These are phyloP conservation scores for Cadophora gregata DNA, from an alignment of 2,329 filamentous ascomycete genomes.

Conservation along the genomic window DNA sequence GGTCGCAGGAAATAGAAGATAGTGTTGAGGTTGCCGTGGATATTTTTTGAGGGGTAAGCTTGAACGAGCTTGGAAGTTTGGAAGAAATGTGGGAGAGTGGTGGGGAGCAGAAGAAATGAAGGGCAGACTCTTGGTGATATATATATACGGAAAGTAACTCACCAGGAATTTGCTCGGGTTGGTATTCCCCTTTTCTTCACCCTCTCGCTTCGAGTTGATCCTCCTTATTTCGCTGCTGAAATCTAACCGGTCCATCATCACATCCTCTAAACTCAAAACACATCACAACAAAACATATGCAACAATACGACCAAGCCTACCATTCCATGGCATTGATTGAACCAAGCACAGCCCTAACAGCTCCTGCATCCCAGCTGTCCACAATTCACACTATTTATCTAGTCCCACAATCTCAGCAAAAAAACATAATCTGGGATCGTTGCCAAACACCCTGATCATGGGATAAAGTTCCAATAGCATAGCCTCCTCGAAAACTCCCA, in stretches of 20 bases:
- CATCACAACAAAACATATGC: too few relatives aligned
- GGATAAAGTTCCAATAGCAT: not conserved
- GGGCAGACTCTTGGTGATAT: not conserved
- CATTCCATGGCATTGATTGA: too few relatives aligned
- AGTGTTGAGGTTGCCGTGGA: not conserved
- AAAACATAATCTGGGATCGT: not conserved
- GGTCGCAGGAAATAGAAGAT: not conserved
- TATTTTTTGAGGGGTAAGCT: not conserved
- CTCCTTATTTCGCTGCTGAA: not conserved
- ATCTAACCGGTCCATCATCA: too few relatives aligned
- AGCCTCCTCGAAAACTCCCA: too few relatives aligned
- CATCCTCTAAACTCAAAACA: too few relatives aligned
- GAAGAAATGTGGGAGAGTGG: not conserved
- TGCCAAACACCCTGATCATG: not conserved
- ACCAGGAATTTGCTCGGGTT: not conserved
- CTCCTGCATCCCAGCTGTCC: not conserved
- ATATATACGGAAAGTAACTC: not conserved
- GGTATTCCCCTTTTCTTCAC: not conserved
- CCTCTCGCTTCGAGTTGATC: not conserved
- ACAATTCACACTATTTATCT: not conserved
- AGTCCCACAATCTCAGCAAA: not conserved
- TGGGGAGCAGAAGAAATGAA: not conserved
- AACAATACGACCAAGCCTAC: too few relatives aligned
- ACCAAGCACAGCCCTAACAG: too few relatives aligned
- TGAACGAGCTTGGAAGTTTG: not conserved